A percentile compares a stretch with the other conserved stretches of the same genome.
These are phyloP conservation scores for Gonium pectorale DNA, from an alignment of 139 green algal genomes.

Conservation along the genomic window DNA sequence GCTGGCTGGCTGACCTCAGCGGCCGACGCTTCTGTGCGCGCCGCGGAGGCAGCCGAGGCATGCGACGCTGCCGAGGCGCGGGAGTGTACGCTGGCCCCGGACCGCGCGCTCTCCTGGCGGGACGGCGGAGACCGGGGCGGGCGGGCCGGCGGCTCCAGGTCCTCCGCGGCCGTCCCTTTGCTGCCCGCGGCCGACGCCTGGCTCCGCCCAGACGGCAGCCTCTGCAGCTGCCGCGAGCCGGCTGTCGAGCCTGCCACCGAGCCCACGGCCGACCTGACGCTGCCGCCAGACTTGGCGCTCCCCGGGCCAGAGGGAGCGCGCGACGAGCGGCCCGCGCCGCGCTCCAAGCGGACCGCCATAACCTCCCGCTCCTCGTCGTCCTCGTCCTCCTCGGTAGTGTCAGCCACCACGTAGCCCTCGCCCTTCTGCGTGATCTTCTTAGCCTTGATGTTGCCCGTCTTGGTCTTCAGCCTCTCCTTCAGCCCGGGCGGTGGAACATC, in stretches of 20 bases:
- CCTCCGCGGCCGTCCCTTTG: neutral
- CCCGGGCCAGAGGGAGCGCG: neutral
- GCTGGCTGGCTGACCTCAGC: no score
- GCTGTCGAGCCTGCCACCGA: neutral
- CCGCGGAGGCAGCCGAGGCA: neutral
- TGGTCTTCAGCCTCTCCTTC: constrained; percentile 34
- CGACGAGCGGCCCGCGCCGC: no score
- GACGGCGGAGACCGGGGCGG: neutral
- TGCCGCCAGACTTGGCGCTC: neutral
- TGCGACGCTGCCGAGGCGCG: neutral
- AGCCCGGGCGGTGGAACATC: neutral
- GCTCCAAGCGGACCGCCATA: neutral
- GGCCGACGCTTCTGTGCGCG: neutral
- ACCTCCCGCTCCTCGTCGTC: neutral
- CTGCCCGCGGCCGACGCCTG: neutral
- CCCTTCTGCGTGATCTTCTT: constrained; percentile 32
- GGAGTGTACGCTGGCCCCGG: neutral
- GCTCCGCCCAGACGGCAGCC: neutral
- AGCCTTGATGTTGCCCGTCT: constrained; percentile 35
- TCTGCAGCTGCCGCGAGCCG: no score
- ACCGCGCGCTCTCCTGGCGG: neutral
- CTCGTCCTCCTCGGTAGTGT: constrained; percentile 21
- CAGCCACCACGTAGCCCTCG: constrained; percentile 1
- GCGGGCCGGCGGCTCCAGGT: neutral
- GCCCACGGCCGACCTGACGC: neutral